phyloP scores from a whole-genome alignment of 805 yeast genomes.

The Suhomyces pyralidae region DNA sequence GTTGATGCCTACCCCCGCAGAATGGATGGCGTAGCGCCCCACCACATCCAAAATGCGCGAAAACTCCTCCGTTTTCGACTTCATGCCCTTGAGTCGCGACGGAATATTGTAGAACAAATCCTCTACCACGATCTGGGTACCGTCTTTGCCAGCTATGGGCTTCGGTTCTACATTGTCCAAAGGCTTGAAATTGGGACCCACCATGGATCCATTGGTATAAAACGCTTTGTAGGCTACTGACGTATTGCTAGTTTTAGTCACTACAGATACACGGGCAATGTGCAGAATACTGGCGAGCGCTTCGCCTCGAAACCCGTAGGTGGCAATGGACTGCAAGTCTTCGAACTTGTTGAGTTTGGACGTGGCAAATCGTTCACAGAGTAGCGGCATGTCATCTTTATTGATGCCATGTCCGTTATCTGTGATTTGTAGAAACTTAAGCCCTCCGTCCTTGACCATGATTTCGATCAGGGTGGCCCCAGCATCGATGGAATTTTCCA shows the following conservation, averaged over 20 bases:
- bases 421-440: slow-evolving; percentile 77
- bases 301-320: slow-evolving; percentile 96
- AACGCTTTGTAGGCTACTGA: slow-evolving; percentile 68
- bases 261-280: slow-evolving; percentile 75
- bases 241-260: slow-evolving; percentile 62
- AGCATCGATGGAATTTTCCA: slow-evolving; percentile 93
- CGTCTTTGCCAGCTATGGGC: slow-evolving; percentile 82
- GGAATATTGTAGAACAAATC: slow-evolving; percentile 89
- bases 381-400: slow-evolving; percentile 65
- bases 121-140: slow-evolving; percentile 82
- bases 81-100: slow-evolving; percentile 65
- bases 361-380: slow-evolving; percentile 93
- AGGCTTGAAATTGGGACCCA: slow-evolving; percentile 38
- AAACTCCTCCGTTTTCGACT: slow-evolving; percentile 70
- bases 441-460: slow-evolving; percentile 86
- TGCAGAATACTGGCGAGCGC: slow-evolving; percentile 94
- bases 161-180: slow-evolving; percentile 22
- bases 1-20: slow-evolving; percentile 64
- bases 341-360: slow-evolving; percentile 75
- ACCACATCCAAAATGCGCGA: slow-evolving; percentile 75
- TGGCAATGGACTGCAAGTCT: slow-evolving; percentile 65
- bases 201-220: slow-evolving; percentile 65
- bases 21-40: slow-evolving; percentile 79
- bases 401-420: slow-evolving; percentile 87
- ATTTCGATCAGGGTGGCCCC: slow-evolving; percentile 70